These are phyloP conservation scores for Diaporthe sp. DNA, from an alignment of 2,329 filamentous ascomycete species.

Conservation along the genomic window DNA sequence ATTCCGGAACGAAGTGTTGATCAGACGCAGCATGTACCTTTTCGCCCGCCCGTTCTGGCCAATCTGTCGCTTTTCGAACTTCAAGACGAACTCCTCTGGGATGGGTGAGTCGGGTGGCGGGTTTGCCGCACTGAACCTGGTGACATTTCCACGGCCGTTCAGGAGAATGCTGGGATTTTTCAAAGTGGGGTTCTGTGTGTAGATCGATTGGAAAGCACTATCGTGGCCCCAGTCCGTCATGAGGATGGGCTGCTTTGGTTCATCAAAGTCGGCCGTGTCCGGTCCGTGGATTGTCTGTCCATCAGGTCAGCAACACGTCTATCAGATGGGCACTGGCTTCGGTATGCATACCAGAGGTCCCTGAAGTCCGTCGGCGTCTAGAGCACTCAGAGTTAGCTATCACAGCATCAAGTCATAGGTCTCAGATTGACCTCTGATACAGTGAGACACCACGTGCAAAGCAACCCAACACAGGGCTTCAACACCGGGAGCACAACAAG, in stretches of 20 bases:
- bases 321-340: neutral
- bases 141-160: constrained; percentile 37
- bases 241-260: constrained; percentile 40
- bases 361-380: constrained; percentile 72
- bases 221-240: constrained; percentile 42
- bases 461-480: neutral
- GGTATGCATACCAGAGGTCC: constrained; percentile 65
- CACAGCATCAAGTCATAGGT: neutral
- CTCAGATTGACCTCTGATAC: neutral
- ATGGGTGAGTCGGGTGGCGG: constrained; percentile 21
- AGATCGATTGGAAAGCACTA: constrained; percentile 32
- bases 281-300: constrained; percentile 43
- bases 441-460: neutral
- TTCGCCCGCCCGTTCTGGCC: constrained; percentile 44
- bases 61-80: constrained; percentile 32
- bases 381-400: neutral
- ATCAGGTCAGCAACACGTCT: neutral
- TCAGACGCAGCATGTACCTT: constrained; percentile 51
- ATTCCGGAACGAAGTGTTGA: constrained; percentile 52
- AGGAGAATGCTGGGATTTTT: constrained; percentile 33
- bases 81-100: constrained; percentile 18
- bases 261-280: constrained; percentile 40
- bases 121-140: constrained; percentile 5
- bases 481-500: neutral
- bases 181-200: constrained; percentile 17